Conservation (phyloP, 495 filamentous ascomycete genomes). For the Aspergillus sclerotiicarbonarius region DNA sequence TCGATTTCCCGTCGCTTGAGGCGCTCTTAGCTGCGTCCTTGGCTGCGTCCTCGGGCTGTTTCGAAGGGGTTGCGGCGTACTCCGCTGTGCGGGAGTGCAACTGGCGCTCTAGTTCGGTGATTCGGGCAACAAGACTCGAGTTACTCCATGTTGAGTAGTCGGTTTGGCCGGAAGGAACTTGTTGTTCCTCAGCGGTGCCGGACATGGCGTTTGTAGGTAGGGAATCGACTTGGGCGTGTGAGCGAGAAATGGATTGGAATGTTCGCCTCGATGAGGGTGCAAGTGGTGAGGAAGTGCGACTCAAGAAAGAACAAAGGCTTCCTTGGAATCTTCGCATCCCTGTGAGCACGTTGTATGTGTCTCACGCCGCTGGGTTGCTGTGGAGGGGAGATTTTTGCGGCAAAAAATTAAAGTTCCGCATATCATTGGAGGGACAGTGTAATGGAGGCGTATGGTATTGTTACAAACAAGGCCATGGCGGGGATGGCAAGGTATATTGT, state of each 20-base stretch:
- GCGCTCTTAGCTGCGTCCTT: background rate
- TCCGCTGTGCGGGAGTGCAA: constrained; percentile 47
- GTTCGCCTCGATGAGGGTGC: background rate
- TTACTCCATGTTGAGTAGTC: constrained; percentile 64
- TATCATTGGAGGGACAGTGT: background rate
- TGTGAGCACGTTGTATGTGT: background rate
- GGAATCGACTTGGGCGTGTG: constrained; percentile 1
- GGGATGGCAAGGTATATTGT: background rate
- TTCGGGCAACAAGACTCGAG: constrained; percentile 61
- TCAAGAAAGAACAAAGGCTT: background rate
- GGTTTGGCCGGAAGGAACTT: constrained; percentile 15
- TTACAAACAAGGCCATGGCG: background rate
- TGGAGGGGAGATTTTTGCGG: background rate
- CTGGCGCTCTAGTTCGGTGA: constrained; percentile 63
- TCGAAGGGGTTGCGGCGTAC: constrained; percentile 28
- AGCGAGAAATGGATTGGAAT: background rate
- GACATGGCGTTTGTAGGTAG: constrained; percentile 12
- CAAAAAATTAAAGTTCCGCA: constrained; percentile 1
- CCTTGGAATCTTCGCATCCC: constrained; percentile 4
- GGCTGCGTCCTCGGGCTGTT: background rate
- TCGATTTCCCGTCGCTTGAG: constrained; percentile 15
- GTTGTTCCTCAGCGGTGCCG: constrained; percentile 4
- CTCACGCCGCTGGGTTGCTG: background rate
- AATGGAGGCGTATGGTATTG: background rate
- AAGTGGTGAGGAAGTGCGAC: background rate